Percentiles rank a stretch among this genome's conserved stretches.
Evolutionary conservation across 2,329 filamentous ascomycete species (phyloP).

Genomic region (Corinectria fuckeliana): DNA sequence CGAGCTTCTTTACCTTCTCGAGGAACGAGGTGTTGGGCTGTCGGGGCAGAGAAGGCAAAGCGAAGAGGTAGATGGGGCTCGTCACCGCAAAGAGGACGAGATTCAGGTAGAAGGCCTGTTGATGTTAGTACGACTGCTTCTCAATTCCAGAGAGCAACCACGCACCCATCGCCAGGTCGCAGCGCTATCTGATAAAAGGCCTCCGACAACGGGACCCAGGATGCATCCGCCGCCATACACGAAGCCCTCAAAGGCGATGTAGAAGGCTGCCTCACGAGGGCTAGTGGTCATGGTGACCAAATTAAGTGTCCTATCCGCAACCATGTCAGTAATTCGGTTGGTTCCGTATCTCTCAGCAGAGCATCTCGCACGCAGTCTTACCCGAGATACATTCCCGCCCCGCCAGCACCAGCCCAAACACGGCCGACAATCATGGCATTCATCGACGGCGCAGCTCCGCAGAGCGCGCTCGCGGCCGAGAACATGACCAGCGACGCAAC

Average conservation of each 20-base stretch:
- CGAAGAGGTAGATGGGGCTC: constrained; percentile 39
- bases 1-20: constrained; percentile 46
- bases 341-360: no score
- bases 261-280: constrained; percentile 36
- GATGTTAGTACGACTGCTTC: neutral
- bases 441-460: constrained; percentile 52
- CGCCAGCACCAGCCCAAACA: constrained; percentile 51
- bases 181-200: constrained; percentile 47
- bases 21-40: constrained; percentile 29
- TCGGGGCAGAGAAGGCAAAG: constrained; percentile 36
- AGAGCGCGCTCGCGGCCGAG: constrained; percentile 43
- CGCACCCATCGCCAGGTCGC: constrained; percentile 49
- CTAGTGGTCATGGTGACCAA: constrained; percentile 16
- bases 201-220: constrained; percentile 50
- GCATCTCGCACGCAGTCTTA: neutral
- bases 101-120: constrained; percentile 60
- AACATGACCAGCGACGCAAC: constrained; percentile 36
- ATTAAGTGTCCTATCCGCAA: constrained; percentile 16
- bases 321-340: neutral
- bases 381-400: constrained; percentile 36
- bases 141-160: neutral
- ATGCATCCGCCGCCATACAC: constrained; percentile 51
- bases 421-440: constrained; percentile 54
- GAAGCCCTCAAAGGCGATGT: constrained; percentile 35
- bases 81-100: constrained; percentile 51